Percentiles rank a stretch among this genome's conserved stretches.
Evolutionary conservation across 306 rosid species (phyloP).

Genomic region (Vicia villosa): DNA sequence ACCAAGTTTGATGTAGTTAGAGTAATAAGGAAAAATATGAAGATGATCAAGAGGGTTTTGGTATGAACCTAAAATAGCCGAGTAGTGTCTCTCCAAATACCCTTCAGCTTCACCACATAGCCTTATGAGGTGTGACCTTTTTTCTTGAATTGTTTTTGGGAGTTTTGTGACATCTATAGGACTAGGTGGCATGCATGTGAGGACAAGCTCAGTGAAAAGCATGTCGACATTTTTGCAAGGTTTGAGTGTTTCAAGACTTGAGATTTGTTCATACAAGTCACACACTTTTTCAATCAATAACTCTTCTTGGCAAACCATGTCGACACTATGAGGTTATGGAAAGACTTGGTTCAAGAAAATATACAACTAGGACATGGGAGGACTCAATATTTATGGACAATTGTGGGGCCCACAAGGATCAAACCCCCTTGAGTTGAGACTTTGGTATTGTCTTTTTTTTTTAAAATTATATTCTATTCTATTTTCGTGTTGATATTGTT

Average conservation of each 20-base stretch:
- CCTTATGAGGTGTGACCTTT: slow-evolving; percentile 60
- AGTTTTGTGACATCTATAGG: slow-evolving; percentile 64
- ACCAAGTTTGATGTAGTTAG: slow-evolving; percentile 77
- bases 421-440: background rate
- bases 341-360: background rate
- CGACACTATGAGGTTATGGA: slow-evolving; percentile 58
- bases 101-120: slow-evolving; percentile 82
- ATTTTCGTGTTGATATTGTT: background rate
- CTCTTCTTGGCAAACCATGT: slow-evolving; percentile 77
- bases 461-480: background rate
- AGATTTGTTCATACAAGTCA: slow-evolving; percentile 59
- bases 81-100: slow-evolving; percentile 63
- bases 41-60: slow-evolving; percentile 59
- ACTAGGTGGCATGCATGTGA: slow-evolving; percentile 73
- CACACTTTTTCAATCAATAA: slow-evolving; percentile 51
- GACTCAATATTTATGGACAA: slow-evolving; percentile 45
- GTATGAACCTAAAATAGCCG: slow-evolving; percentile 52
- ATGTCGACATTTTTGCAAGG: slow-evolving; percentile 86
- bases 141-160: slow-evolving; percentile 48
- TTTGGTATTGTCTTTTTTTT: slow-evolving; percentile 9
- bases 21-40: slow-evolving; percentile 70
- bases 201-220: slow-evolving; percentile 75
- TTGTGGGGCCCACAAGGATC: slow-evolving; percentile 37
- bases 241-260: slow-evolving; percentile 62
- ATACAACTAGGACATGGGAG: background rate